phyloP scores from a whole-genome alignment of 768 basidiomycete genomes.

The Boletus huronensis region DNA sequence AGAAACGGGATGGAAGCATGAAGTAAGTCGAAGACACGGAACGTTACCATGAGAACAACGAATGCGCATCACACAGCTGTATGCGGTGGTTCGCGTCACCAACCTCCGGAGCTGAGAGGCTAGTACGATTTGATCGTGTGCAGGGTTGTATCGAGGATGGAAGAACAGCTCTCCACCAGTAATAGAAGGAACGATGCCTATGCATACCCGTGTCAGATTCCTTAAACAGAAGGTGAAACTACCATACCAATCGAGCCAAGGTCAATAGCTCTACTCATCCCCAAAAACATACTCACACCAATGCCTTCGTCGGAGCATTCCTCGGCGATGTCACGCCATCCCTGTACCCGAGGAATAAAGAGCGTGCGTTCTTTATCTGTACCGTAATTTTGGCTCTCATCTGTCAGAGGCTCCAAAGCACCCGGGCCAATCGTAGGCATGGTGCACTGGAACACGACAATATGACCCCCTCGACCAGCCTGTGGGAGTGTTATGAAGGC shows the following conservation, averaged over 20 bases:
- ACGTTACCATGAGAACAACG: constrained; percentile 78
- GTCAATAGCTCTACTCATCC: constrained; percentile 77
- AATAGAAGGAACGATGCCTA: constrained; percentile 61
- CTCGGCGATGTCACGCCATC: constrained; percentile 82
- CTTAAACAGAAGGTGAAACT: background rate
- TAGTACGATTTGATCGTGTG: constrained; percentile 61
- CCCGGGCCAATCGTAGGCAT: constrained; percentile 72
- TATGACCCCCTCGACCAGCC: constrained; percentile 75
- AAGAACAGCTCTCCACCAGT: constrained; percentile 92
- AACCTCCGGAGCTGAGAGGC: constrained; percentile 75
- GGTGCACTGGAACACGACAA: constrained; percentile 66
- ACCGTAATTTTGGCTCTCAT: constrained; percentile 68
- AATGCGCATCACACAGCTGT: constrained; percentile 75
- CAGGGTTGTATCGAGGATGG: constrained; percentile 82
- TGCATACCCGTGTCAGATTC: constrained; percentile 1
- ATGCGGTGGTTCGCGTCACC: constrained; percentile 66
- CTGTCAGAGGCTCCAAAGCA: constrained; percentile 51
- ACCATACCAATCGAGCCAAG: constrained; percentile 76
- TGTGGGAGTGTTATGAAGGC: constrained; percentile 19
- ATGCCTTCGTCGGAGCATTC: constrained; percentile 88
- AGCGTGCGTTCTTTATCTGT: constrained; percentile 83
- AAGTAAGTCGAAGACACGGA: constrained; percentile 2
- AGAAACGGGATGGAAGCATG: constrained; percentile 4
- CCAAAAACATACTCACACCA: constrained; percentile 86
- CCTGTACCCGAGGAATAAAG: constrained; percentile 72